Conservation (phyloP, 2,329 filamentous ascomycete genomes). For the Hymenotorrendiella dingleyae region DNA sequence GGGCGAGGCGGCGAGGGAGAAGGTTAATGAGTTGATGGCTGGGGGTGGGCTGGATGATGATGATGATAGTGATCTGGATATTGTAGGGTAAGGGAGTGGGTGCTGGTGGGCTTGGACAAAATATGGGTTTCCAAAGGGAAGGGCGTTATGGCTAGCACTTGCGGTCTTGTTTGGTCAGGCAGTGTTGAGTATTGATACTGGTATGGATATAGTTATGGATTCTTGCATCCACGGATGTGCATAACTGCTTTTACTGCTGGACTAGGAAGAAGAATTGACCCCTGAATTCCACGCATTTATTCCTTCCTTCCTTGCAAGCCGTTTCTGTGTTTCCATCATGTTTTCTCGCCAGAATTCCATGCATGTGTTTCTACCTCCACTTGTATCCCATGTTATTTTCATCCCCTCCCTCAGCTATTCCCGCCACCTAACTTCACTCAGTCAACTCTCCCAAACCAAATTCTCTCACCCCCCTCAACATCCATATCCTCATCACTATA, state of each 20-base stretch:
- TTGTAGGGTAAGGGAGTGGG: constrained; percentile 21
- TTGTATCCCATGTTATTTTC: neutral
- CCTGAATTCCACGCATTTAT: too few species aligned
- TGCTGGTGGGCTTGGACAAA: too few species aligned
- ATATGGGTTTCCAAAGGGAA: too few species aligned
- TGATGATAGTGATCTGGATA: constrained; percentile 30
- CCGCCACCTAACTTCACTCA: neutral
- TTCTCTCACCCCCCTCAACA: constrained; percentile 22
- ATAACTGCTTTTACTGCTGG: too few species aligned
- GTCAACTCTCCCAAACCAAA: constrained; percentile 26
- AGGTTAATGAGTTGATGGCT: constrained; percentile 19
- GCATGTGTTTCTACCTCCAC: neutral
- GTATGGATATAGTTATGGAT: too few species aligned
- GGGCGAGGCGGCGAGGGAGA: constrained; percentile 34
- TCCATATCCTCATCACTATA: constrained; percentile 17
- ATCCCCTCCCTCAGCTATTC: neutral
- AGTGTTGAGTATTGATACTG: too few species aligned
- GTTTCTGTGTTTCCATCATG: neutral
- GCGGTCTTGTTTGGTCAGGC: too few species aligned
- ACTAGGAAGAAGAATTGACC: too few species aligned
- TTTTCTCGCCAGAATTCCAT: neutral
- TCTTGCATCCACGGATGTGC: too few species aligned
- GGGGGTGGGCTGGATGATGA: too few species aligned
- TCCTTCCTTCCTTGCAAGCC: too few species aligned
- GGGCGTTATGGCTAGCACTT: too few species aligned